Evolutionary conservation across 83 land plant species (phyloP), one percentile per base, ranked within the genome.

Genomic region (Picea engelmannii): DNA sequence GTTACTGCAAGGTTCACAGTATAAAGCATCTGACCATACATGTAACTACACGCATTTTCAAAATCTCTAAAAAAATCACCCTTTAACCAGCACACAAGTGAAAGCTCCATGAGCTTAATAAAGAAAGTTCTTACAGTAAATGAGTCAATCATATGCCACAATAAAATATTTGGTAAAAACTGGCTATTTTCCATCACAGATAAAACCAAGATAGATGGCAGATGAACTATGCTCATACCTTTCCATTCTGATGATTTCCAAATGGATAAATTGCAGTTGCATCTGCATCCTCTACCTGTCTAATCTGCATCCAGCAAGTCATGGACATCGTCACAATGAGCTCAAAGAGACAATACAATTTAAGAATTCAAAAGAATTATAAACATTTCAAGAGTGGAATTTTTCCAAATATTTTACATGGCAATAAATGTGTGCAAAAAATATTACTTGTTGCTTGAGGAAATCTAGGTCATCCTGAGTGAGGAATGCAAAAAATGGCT

Each of bases 401-500:
- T 20, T 7, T 64, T 66, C 2, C 38, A 82, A 25, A 12, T 23
- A 21, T 49, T 55, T 35, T 63, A 59, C 18, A 55, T 4, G 35
- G 82, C n/a, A 81, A 20, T 62, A 16, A 47, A 73, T 44, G 58
- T 42, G 24, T 70, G 42, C 62, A 17, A 67, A 84, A 78, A 21
- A 38, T n/a, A 52, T 38, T 78, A 91, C 99, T 86, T 90, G 91
- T 80, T 88, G 81, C 52, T 85, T 86, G 63, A 97, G 67, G 78
- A 31, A 84, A 60, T 82, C 60, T 24, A 81, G 49, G 81, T 89
- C 94, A 44, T 84, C 95, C 2, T 86, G 68, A 73, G 87, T 89
- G n/a, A 90, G 66, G 78, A 80, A 88, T 42, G 94, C 83, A 86
- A 97, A 96, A 59, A 81, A 80, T 12, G 90, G 88, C 71, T 96